These are phyloP conservation scores for Monosporozyma aquatica DNA, from an alignment of 805 yeast species.

Conservation along the genomic window DNA sequence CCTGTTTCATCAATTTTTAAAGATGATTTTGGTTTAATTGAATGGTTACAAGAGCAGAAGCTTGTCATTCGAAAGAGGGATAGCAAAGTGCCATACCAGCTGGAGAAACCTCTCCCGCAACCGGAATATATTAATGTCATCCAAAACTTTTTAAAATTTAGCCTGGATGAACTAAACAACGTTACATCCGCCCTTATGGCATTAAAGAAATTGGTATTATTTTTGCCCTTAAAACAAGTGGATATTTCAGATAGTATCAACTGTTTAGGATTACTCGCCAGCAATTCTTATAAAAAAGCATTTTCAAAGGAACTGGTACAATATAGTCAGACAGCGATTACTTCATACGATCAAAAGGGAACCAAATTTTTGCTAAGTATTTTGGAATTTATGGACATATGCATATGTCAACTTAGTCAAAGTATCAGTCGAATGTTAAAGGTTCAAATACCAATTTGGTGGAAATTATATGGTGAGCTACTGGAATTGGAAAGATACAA, in stretches of 20 bases:
- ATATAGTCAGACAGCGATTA: background rate
- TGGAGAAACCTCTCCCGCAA: slow-evolving; percentile 10
- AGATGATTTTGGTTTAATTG: slow-evolving; percentile 9
- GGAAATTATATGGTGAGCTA: slow-evolving; percentile 37
- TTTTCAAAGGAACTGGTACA: background rate
- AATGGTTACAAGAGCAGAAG: slow-evolving; percentile 14
- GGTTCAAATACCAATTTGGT: slow-evolving; percentile 36
- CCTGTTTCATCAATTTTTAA: slow-evolving; percentile 3
- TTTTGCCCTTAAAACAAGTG: slow-evolving; percentile 13
- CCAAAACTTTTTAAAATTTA: slow-evolving; percentile 20
- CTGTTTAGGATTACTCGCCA: slow-evolving; percentile 2
- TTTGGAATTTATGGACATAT: slow-evolving; percentile 13
- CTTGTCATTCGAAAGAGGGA: background rate
- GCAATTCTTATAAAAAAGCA: background rate
- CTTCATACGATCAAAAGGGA: background rate
- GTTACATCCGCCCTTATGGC: slow-evolving; percentile 9
- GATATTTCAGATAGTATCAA: slow-evolving; percentile 14
- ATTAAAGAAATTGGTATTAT: slow-evolving; percentile 17
- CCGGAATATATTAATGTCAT: slow-evolving; percentile 25
- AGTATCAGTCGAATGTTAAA: slow-evolving; percentile 29
- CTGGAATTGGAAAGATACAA: slow-evolving; percentile 28
- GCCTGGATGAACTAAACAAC: slow-evolving; percentile 14
- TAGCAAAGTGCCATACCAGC: background rate
- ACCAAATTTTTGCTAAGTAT: background rate
- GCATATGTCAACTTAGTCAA: slow-evolving; percentile 19